Evolutionary conservation across 495 filamentous ascomycete species (phyloP), one percentile per base, ranked within the genome.

Genomic region (Cercophora samala): DNA sequence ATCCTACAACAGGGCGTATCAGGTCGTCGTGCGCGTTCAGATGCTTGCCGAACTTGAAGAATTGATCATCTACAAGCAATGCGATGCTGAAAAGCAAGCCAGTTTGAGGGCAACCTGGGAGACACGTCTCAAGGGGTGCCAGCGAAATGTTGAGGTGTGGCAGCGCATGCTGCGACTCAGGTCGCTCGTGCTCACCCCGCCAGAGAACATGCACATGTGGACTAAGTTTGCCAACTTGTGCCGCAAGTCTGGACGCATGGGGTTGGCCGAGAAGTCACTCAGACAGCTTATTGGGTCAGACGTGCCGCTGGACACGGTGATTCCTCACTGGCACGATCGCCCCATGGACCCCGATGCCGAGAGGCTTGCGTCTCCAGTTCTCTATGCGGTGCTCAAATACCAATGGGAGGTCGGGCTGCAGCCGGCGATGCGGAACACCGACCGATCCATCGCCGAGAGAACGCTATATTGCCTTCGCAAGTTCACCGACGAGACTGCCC

Each of bases 31-130:
- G 32, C 88, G 95, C 21, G 93, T 98, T 5, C 95, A 99, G 77
- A 98, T 98, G 95, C 88, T 99, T 72, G 95, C 95, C 3, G 95
- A 99, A 76, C 84, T 99, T 4, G 95, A 99, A 76, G 95, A 99
- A 75, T 93, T 99, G 71, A 98, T 99, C 70, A 87, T 87, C 4
- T 99, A 98, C 80, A 98, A 99, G 79, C 93, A 97, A 72, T 90
- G 90, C 67, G 86, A 88, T 64, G 90, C 94, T 52, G 89, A 91
- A 67, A 97, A 94, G 80, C 92, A 93, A 76, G 91, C 89, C 23
- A 93, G 90, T 11, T 90, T 99, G 89, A 87, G 96, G 24, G 82
- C 85, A 53, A 99, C 96, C 17, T 99, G 95, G 95, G 96, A 94
- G 73, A 93, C 90, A 66, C 89, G 95, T 66, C 83, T 99, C 22